Percentiles rank a stretch among this genome's conserved stretches.
phyloP scores from a whole-genome alignment of 176 grass and related monocot genomes.

The Oryza nivara region DNA sequence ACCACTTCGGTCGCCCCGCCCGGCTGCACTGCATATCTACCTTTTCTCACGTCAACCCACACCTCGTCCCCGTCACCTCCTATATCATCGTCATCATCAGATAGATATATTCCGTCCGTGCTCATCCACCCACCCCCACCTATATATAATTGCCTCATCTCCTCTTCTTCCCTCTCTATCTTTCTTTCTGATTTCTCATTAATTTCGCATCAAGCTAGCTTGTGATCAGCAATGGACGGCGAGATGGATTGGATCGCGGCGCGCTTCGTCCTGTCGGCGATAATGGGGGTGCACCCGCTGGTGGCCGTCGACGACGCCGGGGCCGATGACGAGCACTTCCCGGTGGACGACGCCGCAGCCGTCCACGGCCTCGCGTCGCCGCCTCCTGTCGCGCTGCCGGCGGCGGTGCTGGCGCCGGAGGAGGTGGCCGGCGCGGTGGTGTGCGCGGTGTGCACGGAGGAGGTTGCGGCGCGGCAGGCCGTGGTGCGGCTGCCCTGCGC shows the following conservation, averaged over 20 bases:
- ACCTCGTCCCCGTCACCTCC: neutral
- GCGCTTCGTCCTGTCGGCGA: constrained; percentile 27
- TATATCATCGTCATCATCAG: neutral
- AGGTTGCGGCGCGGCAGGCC: constrained; percentile 38
- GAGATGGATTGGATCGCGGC: constrained; percentile 39
- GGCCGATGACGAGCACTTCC: constrained; percentile 10
- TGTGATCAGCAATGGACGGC: constrained; percentile 13
- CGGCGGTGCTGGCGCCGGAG: constrained; percentile 9
- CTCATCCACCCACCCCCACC: neutral
- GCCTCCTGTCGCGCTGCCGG: neutral
- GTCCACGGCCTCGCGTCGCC: neutral
- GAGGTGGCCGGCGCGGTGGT: constrained; percentile 5
- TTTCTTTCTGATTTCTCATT: too few species aligned
- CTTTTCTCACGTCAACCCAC: neutral
- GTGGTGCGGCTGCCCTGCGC: constrained; percentile 52
- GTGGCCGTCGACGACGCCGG: neutral
- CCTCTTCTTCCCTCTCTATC: too few species aligned
- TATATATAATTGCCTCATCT: too few species aligned
- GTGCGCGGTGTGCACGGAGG: constrained; percentile 58
- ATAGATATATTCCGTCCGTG: neutral
- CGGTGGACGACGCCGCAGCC: neutral
- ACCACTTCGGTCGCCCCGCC: neutral
- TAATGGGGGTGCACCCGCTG: constrained; percentile 33
- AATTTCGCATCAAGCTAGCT: too few species aligned
- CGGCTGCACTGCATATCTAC: too few species aligned